A percentile compares a stretch with the other conserved stretches of the same genome.
These are phyloP conservation scores for Lupinus albus DNA, from an alignment of 306 rosid species.

Conservation along the genomic window DNA sequence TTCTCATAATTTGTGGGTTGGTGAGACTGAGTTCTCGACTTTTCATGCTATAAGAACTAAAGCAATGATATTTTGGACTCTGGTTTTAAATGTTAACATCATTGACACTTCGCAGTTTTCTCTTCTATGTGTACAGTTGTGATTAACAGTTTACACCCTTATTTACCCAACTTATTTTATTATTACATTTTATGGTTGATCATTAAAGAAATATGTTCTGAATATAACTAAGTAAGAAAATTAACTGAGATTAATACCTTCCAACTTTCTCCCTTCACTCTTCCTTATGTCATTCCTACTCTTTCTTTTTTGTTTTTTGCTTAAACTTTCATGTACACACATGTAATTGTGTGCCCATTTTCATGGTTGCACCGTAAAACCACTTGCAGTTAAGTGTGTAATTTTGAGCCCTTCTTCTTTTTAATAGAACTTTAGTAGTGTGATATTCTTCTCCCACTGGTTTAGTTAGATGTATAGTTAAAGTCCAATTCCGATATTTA, in stretches of 20 bases:
- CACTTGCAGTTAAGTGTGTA: not conserved
- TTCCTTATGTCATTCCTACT: not conserved
- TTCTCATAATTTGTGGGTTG: slow-evolving; percentile 20
- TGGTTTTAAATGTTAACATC: slow-evolving; percentile 3
- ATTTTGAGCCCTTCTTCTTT: no score
- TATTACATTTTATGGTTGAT: not conserved
- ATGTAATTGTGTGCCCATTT: not conserved
- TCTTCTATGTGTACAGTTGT: not conserved
- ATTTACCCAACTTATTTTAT: not conserved
- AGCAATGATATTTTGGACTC: slow-evolving; percentile 1
- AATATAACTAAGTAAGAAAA: slow-evolving; percentile 5
- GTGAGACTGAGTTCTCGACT: not conserved
- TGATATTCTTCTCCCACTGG: not conserved
- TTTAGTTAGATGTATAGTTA: not conserved
- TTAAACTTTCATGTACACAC: not conserved
- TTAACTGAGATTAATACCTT: not conserved
- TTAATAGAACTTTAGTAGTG: not conserved
- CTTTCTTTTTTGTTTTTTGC: no score
- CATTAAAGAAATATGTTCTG: slow-evolving; percentile 1
- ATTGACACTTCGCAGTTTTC: not conserved
- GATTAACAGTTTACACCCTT: not conserved
- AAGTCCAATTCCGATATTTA: not conserved
- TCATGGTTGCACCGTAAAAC: not conserved
- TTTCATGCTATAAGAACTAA: not conserved
- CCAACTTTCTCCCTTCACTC: not conserved